Base-by-base conservation (phyloP, 331 rosid species). In the Malus hybrid region DNA sequence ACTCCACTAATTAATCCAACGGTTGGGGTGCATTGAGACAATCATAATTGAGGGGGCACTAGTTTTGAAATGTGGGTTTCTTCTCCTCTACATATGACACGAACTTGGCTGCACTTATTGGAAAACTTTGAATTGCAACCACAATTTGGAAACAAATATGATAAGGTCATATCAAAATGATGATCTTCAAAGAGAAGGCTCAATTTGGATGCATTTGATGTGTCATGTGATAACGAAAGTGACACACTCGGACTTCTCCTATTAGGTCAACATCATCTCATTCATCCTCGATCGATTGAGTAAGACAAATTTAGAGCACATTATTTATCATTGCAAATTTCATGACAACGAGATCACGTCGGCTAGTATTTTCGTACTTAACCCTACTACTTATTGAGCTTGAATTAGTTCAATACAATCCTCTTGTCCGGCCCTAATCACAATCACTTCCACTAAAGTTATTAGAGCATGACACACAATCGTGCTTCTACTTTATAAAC, bases 201-300 rank as follows among this genome's bases (percentile, higher is more conserved):
- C 48, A 73, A 62, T 13, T 29, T 74, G 77, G 69, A 18, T 61
- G 31, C 44, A 18, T 62, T 27, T 27, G 31, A 61, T 42, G 62
- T 62, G 50, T 32, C 70, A 73, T 19, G 62, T 11, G 77, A 39
- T 44, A 63, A 29, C 39, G 81, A 79, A 71, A 76, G 66, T 52
- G 81, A 79, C 73, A 55, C 7, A 10, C 20, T 74, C 20, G 39
- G 64, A 56, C 13, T 70, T 33, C 33, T 70, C 44, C 44, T 6
- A 78, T 70, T 69, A 67, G 66, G 59, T 66, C 71, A 15, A 39
- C 63, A 65, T 62, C 80, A 39, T 54, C 54, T 15, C 11, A 33
- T 63, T 65, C 80, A 27, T 70, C 67, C 44, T 9, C 67, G 42
- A 31, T 31, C 32, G 32, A 20, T 9, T 42, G 36, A 22, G 31